phyloP scores from a whole-genome alignment of 1,139 yeast genomes.

The Meyerozyma smithsonii region DNA sequence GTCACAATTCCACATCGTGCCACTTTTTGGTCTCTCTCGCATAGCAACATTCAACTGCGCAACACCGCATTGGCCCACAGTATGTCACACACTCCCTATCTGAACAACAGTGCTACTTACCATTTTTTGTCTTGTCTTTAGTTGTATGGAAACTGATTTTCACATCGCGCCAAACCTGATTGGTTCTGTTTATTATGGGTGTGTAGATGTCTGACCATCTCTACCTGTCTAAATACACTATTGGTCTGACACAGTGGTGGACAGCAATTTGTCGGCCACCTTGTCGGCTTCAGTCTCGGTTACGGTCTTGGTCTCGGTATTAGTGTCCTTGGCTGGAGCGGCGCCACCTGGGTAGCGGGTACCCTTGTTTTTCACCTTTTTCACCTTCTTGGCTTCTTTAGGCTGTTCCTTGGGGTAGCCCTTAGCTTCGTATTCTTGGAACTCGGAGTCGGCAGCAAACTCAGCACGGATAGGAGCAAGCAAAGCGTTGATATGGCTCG shows the following conservation, averaged over 20 bases:
- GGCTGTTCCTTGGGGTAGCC: constrained; percentile 82
- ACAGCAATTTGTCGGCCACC: constrained; percentile 13
- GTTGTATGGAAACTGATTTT: neutral
- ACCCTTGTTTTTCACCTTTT: constrained; percentile 79
- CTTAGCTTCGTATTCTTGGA: constrained; percentile 64
- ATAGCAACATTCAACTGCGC: no score
- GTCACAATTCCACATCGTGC: no score
- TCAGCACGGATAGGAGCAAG: constrained; percentile 82
- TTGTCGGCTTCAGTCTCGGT: constrained; percentile 11
- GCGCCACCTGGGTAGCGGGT: constrained; percentile 71
- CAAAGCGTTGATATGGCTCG: constrained; percentile 74
- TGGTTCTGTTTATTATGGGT: neutral
- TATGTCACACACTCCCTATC: neutral
- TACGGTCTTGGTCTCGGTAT: no score
- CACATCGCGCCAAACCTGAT: constrained; percentile 1
- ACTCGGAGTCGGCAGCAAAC: constrained; percentile 57
- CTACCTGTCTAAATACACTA: neutral
- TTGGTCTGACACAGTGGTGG: constrained; percentile 15
- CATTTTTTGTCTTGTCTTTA: neutral
- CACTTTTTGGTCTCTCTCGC: no score
- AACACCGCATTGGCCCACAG: no score
- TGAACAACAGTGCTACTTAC: neutral
- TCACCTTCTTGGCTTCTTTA: constrained; percentile 61
- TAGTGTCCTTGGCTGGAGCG: constrained; percentile 8
- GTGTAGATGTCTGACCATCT: neutral